Percentiles rank a stretch among this genome's conserved stretches.
phyloP scores from a whole-genome alignment of 1,284 basidiomycete species.

The Crepidotus sp. region DNA sequence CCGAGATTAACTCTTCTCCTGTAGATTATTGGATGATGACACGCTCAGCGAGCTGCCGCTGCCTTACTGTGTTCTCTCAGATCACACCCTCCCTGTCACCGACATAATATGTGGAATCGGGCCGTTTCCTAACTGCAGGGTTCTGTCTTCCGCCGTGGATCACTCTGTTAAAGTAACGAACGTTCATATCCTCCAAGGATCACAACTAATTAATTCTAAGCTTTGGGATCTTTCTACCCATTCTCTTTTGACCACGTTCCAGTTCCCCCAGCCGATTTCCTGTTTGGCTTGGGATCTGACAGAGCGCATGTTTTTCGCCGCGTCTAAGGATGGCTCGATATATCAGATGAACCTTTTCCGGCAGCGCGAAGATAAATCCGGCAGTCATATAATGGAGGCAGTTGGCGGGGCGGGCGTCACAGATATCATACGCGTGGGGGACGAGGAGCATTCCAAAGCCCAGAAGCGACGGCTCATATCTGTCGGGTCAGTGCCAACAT shows the following conservation, averaged over 20 bases:
- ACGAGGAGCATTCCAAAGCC: constrained; percentile 34
- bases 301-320: constrained; percentile 85
- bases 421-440: constrained; percentile 59
- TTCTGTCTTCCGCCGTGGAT: constrained; percentile 80
- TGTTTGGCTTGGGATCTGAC: constrained; percentile 71
- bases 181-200: constrained; percentile 6
- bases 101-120: constrained; percentile 77
- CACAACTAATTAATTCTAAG: constrained; percentile 27
- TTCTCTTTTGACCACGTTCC: constrained; percentile 77
- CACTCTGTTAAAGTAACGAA: constrained; percentile 82
- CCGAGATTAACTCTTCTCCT: constrained; percentile 16
- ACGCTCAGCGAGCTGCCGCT: constrained; percentile 61
- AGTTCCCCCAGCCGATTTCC: constrained; percentile 67
- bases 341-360: constrained; percentile 78
- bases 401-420: constrained; percentile 67
- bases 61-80: constrained; percentile 76
- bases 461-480: constrained; percentile 52
- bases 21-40: constrained; percentile 63
- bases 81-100: constrained; percentile 87
- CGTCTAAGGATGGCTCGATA: constrained; percentile 61
- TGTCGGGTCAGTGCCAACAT: constrained; percentile 38
- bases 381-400: constrained; percentile 50
- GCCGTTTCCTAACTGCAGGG: constrained; percentile 65
- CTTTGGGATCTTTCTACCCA: constrained; percentile 78
- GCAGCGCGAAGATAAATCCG: constrained; percentile 41